phyloP scores from a whole-genome alignment of 495 filamentous ascomycete genomes.

The Saxophila tyrrhenica region DNA sequence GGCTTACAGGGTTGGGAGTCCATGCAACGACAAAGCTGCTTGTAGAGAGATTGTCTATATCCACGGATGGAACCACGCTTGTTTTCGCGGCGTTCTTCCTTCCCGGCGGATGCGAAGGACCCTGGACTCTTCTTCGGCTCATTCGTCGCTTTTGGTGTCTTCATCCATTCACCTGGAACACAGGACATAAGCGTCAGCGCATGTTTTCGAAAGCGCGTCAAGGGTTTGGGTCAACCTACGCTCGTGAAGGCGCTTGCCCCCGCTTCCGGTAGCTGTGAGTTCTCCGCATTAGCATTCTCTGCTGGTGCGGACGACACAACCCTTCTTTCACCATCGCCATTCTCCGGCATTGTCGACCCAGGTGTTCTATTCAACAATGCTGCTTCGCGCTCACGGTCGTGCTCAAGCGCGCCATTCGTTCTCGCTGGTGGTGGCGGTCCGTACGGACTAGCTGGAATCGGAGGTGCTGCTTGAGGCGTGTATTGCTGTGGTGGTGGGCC shows the following conservation, averaged over 20 bases:
- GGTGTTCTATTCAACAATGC: no score
- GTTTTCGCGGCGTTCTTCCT: no score
- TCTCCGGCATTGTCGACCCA: conserved; percentile 13
- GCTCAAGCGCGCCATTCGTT: no score
- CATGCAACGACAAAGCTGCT: neutral
- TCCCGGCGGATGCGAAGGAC: no score
- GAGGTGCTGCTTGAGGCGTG: neutral
- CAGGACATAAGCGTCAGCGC: no score
- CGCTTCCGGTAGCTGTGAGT: neutral
- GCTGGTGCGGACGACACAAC: neutral
- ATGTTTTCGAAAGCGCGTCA: no score
- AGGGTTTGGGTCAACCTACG: neutral
- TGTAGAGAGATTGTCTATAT: neutral
- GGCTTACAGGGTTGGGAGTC: neutral
- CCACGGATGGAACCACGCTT: no score
- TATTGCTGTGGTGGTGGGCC: neutral
- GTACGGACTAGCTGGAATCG: conserved; percentile 2
- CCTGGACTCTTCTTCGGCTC: no score
- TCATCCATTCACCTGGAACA: no score
- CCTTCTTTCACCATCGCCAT: conserved; percentile 23
- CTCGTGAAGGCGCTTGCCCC: neutral
- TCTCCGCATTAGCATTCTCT: conserved; percentile 1
- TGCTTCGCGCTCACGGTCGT: conserved; percentile 6
- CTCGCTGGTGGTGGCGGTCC: conserved; percentile 4
- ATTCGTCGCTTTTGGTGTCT: no score